These are phyloP conservation scores for Trichoderma polysporum DNA, from an alignment of 2,329 filamentous ascomycete genomes.

Conservation along the genomic window DNA sequence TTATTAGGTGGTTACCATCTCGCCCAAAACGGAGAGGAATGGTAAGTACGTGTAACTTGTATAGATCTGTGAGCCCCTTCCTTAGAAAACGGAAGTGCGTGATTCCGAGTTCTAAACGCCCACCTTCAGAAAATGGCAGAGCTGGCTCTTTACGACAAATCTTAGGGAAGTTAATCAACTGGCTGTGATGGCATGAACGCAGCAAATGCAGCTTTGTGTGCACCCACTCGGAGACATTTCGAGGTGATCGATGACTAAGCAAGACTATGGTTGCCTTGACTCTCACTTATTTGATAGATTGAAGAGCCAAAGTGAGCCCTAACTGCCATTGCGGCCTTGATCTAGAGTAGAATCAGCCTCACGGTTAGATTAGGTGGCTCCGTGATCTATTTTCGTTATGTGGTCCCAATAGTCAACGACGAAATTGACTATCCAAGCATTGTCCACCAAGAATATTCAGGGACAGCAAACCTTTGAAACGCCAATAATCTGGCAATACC, in stretches of 20 bases:
- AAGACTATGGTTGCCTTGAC: not conserved
- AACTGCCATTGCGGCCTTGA: not conserved
- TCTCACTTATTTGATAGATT: not conserved
- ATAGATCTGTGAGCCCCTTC: too few relatives aligned
- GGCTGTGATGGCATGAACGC: not conserved
- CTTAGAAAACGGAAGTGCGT: too few relatives aligned
- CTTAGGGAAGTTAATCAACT: too few relatives aligned
- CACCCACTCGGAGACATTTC: not conserved
- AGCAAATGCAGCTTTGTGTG: not conserved
- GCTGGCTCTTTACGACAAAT: too few relatives aligned
- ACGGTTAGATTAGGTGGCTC: not conserved
- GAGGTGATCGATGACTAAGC: not conserved
- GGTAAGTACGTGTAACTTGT: too few relatives aligned
- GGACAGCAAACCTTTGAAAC: not conserved
- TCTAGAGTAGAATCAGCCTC: not conserved
- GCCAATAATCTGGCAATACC: not conserved
- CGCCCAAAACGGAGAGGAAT: too few relatives aligned
- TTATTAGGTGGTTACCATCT: too few relatives aligned
- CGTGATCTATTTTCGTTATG: not conserved
- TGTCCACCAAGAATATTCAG: not conserved
- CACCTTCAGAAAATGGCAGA: too few relatives aligned
- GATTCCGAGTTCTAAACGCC: too few relatives aligned
- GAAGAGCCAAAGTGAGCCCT: not conserved
- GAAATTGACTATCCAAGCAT: too few relatives aligned
- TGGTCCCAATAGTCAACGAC: not conserved